phyloP scores from a whole-genome alignment of 805 yeast species.

The Pichia deserticola region DNA sequence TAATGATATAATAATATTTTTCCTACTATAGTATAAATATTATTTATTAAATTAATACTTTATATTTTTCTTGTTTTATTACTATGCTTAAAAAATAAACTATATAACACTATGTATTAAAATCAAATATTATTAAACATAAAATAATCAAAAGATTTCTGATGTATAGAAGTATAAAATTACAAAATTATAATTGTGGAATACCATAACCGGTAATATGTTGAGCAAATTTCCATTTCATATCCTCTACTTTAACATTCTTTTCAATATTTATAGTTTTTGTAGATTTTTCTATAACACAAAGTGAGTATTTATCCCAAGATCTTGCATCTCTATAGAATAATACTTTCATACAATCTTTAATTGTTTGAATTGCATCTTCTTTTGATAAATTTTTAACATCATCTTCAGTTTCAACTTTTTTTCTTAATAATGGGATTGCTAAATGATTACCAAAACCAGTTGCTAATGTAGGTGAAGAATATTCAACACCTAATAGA shows the following conservation, averaged over 20 bases:
- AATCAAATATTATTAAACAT: background rate
- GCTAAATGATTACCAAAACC: conserved; percentile 97
- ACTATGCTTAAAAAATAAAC: too few relatives aligned
- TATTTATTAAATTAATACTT: too few relatives aligned
- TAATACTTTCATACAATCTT: conserved; percentile 86
- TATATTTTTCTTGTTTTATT: background rate
- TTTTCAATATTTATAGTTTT: conserved; percentile 51
- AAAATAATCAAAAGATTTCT: too few relatives aligned
- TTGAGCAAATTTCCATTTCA: conserved; percentile 87
- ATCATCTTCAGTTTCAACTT: conserved; percentile 74
- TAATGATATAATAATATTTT: too few relatives aligned
- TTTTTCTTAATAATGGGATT: conserved; percentile 79
- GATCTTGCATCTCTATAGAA: conserved; percentile 97
- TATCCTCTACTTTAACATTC: conserved; percentile 58
- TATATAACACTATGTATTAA: too few relatives aligned
- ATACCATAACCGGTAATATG: conserved; percentile 83
- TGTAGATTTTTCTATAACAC: conserved; percentile 59
- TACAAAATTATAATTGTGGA: conserved; percentile 25
- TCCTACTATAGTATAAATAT: too few relatives aligned
- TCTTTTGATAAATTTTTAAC: conserved; percentile 59
- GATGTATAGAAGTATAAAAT: too few relatives aligned
- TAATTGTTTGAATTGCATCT: conserved; percentile 69
- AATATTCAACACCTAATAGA: conserved; percentile 82
- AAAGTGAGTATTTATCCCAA: conserved; percentile 74
- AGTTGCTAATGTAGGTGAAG: conserved; percentile 84